Base-by-base conservation (phyloP, 2,329 filamentous ascomycete species). In the Hypoxylon sp. region DNA sequence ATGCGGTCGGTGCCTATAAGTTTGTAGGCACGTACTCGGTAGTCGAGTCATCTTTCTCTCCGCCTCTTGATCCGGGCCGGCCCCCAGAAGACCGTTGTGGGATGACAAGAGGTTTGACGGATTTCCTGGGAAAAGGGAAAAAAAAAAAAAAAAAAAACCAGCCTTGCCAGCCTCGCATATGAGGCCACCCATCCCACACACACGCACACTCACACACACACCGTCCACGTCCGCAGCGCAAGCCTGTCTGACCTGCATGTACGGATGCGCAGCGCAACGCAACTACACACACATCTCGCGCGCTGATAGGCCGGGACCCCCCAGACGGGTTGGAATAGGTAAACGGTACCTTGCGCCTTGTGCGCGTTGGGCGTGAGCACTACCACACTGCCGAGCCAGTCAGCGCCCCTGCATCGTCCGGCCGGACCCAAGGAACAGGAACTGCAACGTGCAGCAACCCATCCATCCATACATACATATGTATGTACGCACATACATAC, bases 101-200 rank as follows among this genome's bases (percentile, higher is more conserved):
- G n/a, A n/a, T n/a, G n/a, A n/a, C n/a, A n/a, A n/a, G n/a, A n/a
- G n/a, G n/a, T n/a, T n/a, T n/a, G n/a, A n/a, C n/a, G n/a, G n/a
- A n/a, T n/a, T n/a, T n/a, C n/a, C n/a, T n/a, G n/a, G n/a, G n/a
- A n/a, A n/a, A n/a, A n/a, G n/a, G n/a, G n/a, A n/a, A n/a, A n/a
- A n/a, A n/a, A n/a, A n/a, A n/a, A n/a, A 35, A 17, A 18, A 35
- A 33, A 40, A 26, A 9, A 35, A 15, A n/a, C 43, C 43, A 61
- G 57, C 57, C 57, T 60, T 21, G 51, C 50, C 55, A 63, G 58
- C 61, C 58, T 61, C 48, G 57, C 51, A 61, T 48, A 38, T 47
- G 58, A 63, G 58, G 61, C 61, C 61, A 63, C 61, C 60, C 50
- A 58, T 58, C 54, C 40, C 45, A 54, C 47, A 37, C 47, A 38